Evolutionary conservation across 1,284 basidiomycete species (phyloP), one percentile per base, ranked within the genome.

Genomic region (Pseudozyma sp.): DNA sequence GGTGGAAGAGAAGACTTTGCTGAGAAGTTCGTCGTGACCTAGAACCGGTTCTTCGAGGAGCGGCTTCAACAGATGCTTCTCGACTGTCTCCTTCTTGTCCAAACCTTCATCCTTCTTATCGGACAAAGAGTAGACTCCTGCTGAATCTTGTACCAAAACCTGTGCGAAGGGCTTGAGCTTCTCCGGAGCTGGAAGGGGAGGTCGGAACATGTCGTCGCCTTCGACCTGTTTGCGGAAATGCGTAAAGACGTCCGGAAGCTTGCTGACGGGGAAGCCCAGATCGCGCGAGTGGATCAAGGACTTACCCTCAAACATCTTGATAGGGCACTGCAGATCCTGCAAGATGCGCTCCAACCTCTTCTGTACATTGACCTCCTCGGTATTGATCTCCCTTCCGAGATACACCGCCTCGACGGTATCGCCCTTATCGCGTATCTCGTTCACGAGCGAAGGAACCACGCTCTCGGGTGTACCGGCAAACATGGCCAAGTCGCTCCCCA

Each of bases 381-480:
- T 75, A 39, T 75, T 75, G 31, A 85, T 82, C 77, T 87, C 87
- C 45, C 85, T 83, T 39, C 85, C 82, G 57, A 87, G 77, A 75
- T 85, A 88, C 0, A 88, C 86, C 0, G 82, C 86, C 29, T 85
- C 82, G 17, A 88, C 84, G 3, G 80, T 80, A 66, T 85, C 84
- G 1, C 85, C 85, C 5, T 78, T 69, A 7, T 81, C 71, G 40
- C 84, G 76, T 7, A 88, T 75, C 3, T 69, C 65, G 47, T 84
- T 57, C 40, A 88, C 80, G 4, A 89, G 58, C 17, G 76, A 68
- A 4, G 84, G 80, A 14, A 81, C 17, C 8, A 81, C 64, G 30
- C 54, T 47, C 44, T 81, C 78, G 8, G 80, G 74, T 9, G 63
- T 75, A 17, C 80, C 80, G 7, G 78, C 76, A 19, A 69, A 80